Evolutionary conservation across 2,329 filamentous ascomycete species (phyloP), one percentile per base, ranked within the genome.

Genomic region (Gliomastix tumulicola): DNA sequence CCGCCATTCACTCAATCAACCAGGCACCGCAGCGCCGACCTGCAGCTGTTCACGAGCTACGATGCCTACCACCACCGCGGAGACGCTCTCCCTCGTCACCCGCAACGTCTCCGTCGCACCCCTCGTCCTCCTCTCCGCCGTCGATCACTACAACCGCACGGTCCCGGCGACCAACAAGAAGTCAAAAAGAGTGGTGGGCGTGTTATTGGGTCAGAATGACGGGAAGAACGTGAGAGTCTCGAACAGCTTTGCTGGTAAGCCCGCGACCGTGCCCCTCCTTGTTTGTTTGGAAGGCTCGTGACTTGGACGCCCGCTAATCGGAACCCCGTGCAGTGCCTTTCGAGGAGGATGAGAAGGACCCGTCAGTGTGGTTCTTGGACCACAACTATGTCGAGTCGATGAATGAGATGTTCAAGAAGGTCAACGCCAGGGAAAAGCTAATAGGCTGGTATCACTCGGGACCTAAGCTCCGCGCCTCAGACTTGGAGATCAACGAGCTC

Each of bases 391-490:
- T 98, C 63, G 92, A 98, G 66, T 87, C 84, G 51, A 98, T 98
- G 92, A 94, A 92, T 68, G 92, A 97, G 65, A 98, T 98, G 92
- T 98, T 98, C 77, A 98, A 98, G 74, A 97, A 97, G 70, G 89
- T 98, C 74, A 98, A 98, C 69, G 92, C 92, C 43, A 76, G 87
- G 46, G 92, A 98, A 71, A 97, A 97, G 79, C 76, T 98, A 61
- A 94, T 98, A 74, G 92, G 92, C 56, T 98, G 92, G 92, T 98
- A 98, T 65, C 92, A 98, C 67, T 94, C 92, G 16, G 92, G 92
- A 30, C 92, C 92, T 27, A 98, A 97, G 74, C 74, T 98, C 55
- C 82, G 92, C 57, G 90, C 89, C 38, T 96, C 92, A 32, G 92
- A 98, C 71, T 70, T 98, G 49, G 87, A 97, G 69, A 95, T 98